Evolutionary conservation across 1,284 basidiomycete species (phyloP).

Genomic region (Cryptococcus sp.): DNA sequence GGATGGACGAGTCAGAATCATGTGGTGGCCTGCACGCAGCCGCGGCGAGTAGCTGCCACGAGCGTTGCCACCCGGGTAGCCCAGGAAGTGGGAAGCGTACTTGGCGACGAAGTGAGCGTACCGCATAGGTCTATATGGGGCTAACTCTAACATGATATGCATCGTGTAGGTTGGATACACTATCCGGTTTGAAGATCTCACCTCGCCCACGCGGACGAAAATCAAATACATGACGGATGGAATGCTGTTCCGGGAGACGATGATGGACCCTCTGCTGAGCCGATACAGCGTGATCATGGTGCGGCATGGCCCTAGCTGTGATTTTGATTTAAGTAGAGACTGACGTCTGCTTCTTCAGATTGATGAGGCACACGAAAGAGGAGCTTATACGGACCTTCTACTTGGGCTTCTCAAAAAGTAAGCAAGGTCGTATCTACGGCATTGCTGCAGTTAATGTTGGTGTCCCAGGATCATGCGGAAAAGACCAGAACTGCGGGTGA

Average conservation of each 20-base stretch:
- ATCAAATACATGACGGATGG: slow-evolving; percentile 98
- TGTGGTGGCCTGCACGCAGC: slow-evolving; percentile 87
- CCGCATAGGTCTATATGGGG: background rate
- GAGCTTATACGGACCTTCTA: slow-evolving; percentile 88
- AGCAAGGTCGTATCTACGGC: slow-evolving; percentile 13
- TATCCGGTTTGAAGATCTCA: slow-evolving; percentile 94
- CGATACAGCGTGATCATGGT: slow-evolving; percentile 95
- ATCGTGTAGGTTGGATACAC: slow-evolving; percentile 81
- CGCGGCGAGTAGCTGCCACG: slow-evolving; percentile 89
- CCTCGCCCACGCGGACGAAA: slow-evolving; percentile 72
- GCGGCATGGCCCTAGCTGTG: slow-evolving; percentile 34
- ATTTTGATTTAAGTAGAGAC: background rate
- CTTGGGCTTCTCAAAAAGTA: slow-evolving; percentile 90
- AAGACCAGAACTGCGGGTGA: slow-evolving; percentile 78
- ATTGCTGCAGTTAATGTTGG: background rate
- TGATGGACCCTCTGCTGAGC: slow-evolving; percentile 81
- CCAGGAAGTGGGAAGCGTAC: slow-evolving; percentile 74
- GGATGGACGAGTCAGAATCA: slow-evolving; percentile 79
- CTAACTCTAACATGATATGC: background rate
- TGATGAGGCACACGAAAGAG: slow-evolving; percentile 96
- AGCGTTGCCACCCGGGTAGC: slow-evolving; percentile 89
- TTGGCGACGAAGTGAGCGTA: slow-evolving; percentile 79
- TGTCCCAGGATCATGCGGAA: slow-evolving; percentile 73
- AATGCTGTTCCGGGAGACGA: slow-evolving; percentile 91
- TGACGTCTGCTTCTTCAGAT: slow-evolving; percentile 56